A percentile compares a stretch with the other conserved stretches of the same genome.
phyloP scores from a whole-genome alignment of 2,329 filamentous ascomycete genomes.

The Aspergillus fischeri region DNA sequence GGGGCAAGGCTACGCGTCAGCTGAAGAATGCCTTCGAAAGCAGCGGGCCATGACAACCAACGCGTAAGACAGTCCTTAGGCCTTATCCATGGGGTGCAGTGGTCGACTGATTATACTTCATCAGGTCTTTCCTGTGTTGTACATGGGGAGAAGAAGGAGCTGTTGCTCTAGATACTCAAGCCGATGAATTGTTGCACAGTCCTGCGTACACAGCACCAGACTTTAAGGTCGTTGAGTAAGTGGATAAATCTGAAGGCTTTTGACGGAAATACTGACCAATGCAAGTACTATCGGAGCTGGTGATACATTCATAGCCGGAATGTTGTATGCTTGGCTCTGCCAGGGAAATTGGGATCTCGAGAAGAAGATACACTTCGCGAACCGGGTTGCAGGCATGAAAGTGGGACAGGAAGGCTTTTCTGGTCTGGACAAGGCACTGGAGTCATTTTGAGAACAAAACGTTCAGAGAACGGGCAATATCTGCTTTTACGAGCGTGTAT shows the following conservation, averaged over 20 bases:
- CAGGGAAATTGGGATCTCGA: conserved; percentile 49
- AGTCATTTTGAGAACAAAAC: background rate
- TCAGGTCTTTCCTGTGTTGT: conserved; percentile 48
- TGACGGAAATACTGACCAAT: background rate
- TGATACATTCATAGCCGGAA: conserved; percentile 71
- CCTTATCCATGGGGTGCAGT: background rate
- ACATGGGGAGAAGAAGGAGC: conserved; percentile 58
- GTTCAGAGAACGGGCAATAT: background rate
- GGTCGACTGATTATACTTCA: background rate
- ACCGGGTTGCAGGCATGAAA: conserved; percentile 64
- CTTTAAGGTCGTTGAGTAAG: conserved; percentile 56
- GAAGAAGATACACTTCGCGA: conserved; percentile 57
- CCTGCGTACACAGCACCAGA: conserved; percentile 39
- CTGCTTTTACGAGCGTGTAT: background rate
- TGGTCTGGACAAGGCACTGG: conserved; percentile 41
- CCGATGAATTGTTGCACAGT: conserved; percentile 34
- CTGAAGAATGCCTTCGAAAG: conserved; percentile 49
- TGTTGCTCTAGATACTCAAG: conserved; percentile 39
- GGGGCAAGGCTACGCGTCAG: conserved; percentile 40
- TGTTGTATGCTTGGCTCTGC: conserved; percentile 59
- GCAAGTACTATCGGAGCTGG: conserved; percentile 66
- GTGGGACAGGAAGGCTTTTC: conserved; percentile 64
- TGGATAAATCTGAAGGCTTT: conserved; percentile 12
- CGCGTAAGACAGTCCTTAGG: conserved; percentile 40
- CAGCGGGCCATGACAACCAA: conserved; percentile 39